Evolutionary conservation across 495 filamentous ascomycete genomes (phyloP).

Genomic region (Penicillium argentinense): DNA sequence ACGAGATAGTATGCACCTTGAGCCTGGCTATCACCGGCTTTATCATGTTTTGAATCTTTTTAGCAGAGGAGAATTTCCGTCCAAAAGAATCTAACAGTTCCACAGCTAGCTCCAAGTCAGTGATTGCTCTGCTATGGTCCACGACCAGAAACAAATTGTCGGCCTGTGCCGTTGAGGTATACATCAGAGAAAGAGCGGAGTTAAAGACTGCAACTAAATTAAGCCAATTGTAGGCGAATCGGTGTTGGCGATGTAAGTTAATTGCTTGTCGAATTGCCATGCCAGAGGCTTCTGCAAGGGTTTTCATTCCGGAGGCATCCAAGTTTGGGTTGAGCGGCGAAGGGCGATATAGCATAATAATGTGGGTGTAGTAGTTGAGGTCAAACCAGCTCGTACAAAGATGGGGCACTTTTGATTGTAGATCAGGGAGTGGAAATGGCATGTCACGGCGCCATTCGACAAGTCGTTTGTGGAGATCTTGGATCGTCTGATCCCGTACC

Average conservation of each 20-base stretch:
- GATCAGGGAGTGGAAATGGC: conserved; percentile 41
- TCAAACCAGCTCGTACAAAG: conserved; percentile 42
- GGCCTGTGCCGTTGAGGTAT: conserved; percentile 32
- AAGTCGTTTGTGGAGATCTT: conserved; percentile 31
- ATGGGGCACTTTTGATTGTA: conserved; percentile 37
- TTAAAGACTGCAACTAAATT: conserved; percentile 39
- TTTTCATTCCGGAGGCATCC: conserved; percentile 25
- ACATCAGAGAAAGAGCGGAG: conserved; percentile 37
- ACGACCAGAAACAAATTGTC: conserved; percentile 21
- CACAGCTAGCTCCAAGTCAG: conserved; percentile 32
- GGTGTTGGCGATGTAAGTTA: conserved; percentile 32
- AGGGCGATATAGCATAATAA: conserved; percentile 38
- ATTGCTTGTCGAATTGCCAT: conserved; percentile 40
- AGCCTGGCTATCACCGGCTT: conserved; percentile 17
- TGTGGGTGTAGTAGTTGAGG: conserved; percentile 41
- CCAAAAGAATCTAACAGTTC: conserved; percentile 33
- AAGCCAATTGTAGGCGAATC: conserved; percentile 43
- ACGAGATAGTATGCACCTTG: conserved; percentile 6
- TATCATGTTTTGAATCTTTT: conserved; percentile 35
- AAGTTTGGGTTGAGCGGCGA: conserved; percentile 33
- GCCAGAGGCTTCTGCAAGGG: conserved; percentile 31
- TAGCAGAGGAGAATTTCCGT: conserved; percentile 34
- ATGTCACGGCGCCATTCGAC: conserved; percentile 40
- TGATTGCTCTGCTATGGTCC: conserved; percentile 25
- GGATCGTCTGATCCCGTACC: conserved; percentile 26